Evolutionary conservation across 202 grass and related monocot genomes (phyloP), one percentile per base, ranked within the genome.

Genomic region (Schoenoplectus triqueter): DNA sequence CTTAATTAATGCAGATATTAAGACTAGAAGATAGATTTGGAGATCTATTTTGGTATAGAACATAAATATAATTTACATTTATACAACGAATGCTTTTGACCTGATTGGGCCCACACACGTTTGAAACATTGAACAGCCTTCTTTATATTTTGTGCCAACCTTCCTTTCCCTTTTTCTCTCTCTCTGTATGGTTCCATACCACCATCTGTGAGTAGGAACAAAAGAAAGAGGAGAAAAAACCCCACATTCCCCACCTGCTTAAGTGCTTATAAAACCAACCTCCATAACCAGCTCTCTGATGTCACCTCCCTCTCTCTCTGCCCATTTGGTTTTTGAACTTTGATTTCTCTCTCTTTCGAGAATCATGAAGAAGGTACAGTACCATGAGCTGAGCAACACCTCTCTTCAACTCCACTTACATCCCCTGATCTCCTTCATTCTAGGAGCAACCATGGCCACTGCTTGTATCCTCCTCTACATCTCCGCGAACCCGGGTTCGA

Each of bases 381-480:
- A 83, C 81, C 65, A 83, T 54, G 88, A 88, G 2, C 69, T 85
- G 4, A 82, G 67, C 85, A 89, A 78, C 90, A 80, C 89, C 9
- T 66, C 72, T 19, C 60, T 79, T 78, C 70, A 86, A n/a, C 62
- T 83, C 14, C 81, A 31, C 31, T 31, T 31, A 31, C 31, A 83
- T 3, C 93, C 91, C 42, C 56, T 95, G 2, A 88, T 95, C 6
- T 95, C 93, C 49, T 95, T 95, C 87, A 17, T 84, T 19, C 80
- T 95, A 5, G 93, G 93, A 69, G 93, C 93, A 73, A 89, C 93
- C 91, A 85, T 88, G 91, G 90, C 87, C 75, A 91, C 91, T 84
- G 93, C 92, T 81, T 92, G 88, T 80, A 85, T 91, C 31, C 89
- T 95, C 82, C 87, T 95, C 87, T 92, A 92, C 91, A 78, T 93